Percentiles rank a stretch among this genome's conserved stretches.
phyloP scores from a whole-genome alignment of 768 basidiomycete genomes.

The Leccinum longicurvipes region DNA sequence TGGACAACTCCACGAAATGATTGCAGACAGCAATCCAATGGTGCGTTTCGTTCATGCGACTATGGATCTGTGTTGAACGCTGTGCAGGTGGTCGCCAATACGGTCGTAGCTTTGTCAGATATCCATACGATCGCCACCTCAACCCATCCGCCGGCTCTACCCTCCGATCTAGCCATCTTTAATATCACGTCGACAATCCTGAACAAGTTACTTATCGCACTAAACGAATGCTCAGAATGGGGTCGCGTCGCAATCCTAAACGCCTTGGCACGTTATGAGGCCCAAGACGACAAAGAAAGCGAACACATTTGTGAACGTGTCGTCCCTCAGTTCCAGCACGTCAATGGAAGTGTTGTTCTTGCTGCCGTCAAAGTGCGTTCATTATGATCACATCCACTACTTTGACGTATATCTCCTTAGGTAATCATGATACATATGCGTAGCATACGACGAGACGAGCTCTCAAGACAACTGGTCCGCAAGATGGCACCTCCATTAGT shows the following conservation, averaged over 20 bases:
- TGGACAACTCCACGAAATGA: slow-evolving; percentile 85
- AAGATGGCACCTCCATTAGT: slow-evolving; percentile 99
- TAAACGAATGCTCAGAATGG: slow-evolving; percentile 99
- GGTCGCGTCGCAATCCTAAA: slow-evolving; percentile 92
- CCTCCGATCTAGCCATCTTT: slow-evolving; percentile 69
- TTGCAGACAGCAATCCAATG: slow-evolving; percentile 96
- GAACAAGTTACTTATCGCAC: slow-evolving; percentile 86
- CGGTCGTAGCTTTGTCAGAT: slow-evolving; percentile 88
- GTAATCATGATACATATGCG: slow-evolving; percentile 98
- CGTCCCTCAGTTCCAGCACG: slow-evolving; percentile 97
- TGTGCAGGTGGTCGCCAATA: slow-evolving; percentile 90
- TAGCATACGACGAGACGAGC: slow-evolving; percentile 72
- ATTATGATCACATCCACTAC: background rate
- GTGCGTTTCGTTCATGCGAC: slow-evolving; percentile 39
- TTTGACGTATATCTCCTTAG: slow-evolving; percentile 35
- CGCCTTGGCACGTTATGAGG: slow-evolving; percentile 78
- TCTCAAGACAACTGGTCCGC: slow-evolving; percentile 78
- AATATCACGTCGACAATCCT: slow-evolving; percentile 79
- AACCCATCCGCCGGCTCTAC: slow-evolving; percentile 44
- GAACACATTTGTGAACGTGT: slow-evolving; percentile 99
- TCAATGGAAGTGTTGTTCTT: slow-evolving; percentile 93
- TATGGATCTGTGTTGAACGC: background rate
- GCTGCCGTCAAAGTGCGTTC: slow-evolving; percentile 83
- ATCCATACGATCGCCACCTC: slow-evolving; percentile 75
- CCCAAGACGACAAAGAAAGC: slow-evolving; percentile 88